phyloP scores from a whole-genome alignment of 208 protist genomes.

The Willaertia magna region DNA sequence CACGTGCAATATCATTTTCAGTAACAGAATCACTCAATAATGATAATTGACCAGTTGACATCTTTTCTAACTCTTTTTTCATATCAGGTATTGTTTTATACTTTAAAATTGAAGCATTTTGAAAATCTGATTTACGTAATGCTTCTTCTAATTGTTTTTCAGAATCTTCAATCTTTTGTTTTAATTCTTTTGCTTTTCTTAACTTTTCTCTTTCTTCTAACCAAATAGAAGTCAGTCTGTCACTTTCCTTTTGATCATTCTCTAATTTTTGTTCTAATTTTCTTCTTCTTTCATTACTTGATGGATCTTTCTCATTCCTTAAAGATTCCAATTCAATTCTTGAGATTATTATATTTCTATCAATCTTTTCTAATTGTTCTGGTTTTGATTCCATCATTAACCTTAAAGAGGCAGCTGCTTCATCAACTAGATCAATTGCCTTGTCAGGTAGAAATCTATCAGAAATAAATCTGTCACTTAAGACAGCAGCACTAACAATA shows the following conservation, averaged over 20 bases:
- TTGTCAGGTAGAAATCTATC: conserved; percentile 94
- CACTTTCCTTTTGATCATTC: neutral
- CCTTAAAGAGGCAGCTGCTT: conserved; percentile 74
- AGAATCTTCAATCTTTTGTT: neutral
- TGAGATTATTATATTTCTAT: conserved; percentile 49
- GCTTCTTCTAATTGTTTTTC: neutral
- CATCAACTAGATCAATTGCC: conserved; percentile 95
- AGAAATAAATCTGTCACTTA: conserved; percentile 81
- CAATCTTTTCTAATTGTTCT: conserved; percentile 80
- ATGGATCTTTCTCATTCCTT: conserved; percentile 23
- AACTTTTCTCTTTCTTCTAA: neutral
- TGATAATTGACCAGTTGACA: conserved; percentile 33
- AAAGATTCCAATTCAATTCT: conserved; percentile 42
- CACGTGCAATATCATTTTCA: conserved; percentile 44
- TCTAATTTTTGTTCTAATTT: neutral
- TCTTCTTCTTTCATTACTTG: neutral
- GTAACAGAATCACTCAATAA: conserved; percentile 48
- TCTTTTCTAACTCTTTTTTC: neutral
- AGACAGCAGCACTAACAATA: conserved; percentile 2
- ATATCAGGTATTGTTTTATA: neutral
- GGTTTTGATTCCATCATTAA: conserved; percentile 89
- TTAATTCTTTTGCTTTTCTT: neutral
- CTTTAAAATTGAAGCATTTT: neutral
- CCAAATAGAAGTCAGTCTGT: neutral
- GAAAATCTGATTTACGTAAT: neutral